Conservation (phyloP, 202 grass and related monocot species). For the Carex arenaria region DNA sequence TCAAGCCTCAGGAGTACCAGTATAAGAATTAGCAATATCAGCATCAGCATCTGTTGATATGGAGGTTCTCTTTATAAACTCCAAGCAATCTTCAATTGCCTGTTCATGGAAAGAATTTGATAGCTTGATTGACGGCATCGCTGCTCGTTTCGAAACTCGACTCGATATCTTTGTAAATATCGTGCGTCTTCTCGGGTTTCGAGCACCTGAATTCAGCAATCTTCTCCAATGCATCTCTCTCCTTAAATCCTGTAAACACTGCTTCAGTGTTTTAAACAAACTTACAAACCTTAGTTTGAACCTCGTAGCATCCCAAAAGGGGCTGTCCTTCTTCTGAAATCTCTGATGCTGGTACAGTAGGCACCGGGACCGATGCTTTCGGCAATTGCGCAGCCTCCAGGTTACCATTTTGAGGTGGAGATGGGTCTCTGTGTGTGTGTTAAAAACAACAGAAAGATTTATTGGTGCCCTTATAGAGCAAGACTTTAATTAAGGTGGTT, state of each 20-base stretch:
- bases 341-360: background rate
- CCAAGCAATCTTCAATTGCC: conserved; percentile 73
- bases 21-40: background rate
- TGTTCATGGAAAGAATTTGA: conserved; percentile 65
- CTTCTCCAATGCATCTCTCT: background rate
- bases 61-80: conserved; percentile 79
- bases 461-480: conserved; percentile 9
- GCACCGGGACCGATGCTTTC: background rate
- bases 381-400: background rate
- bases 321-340: background rate
- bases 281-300: background rate
- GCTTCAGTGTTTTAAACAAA: conserved; percentile 2
- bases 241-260: background rate
- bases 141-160: background rate
- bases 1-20: background rate
- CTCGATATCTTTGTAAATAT: background rate
- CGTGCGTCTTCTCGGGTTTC: background rate
- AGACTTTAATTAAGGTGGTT: background rate
- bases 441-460: background rate
- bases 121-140: conserved; percentile 21
- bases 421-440: background rate
- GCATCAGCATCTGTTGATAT: background rate
- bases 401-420: background rate
- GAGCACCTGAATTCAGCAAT: background rate
- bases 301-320: background rate